Base-by-base conservation (phyloP, 2,329 filamentous ascomycete species). In the Juglanconis oblonga region DNA sequence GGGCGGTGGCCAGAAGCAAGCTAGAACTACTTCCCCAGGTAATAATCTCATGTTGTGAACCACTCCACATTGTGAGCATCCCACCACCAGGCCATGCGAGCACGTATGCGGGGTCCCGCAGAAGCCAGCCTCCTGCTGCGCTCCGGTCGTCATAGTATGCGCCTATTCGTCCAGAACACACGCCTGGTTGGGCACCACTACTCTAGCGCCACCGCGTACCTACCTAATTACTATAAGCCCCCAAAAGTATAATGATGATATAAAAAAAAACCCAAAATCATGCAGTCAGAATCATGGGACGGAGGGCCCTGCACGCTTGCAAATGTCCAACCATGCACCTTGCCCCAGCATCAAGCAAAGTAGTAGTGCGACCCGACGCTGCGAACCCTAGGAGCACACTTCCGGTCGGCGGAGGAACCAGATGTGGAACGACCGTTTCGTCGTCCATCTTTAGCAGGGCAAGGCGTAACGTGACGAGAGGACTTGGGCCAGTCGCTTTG, bases 181-280 rank as follows among this genome's bases (percentile, higher is more conserved):
- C 42, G 42, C 33, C 11, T 32, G 14, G 35, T 57, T 57, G 48
- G 55, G 55, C 55, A 57, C 24, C 55, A 49, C 55, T 57, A 45
- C 48, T 44, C 38, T 57, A 57, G 47, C 47, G 31, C 24, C 38
- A 29, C 31, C 29, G 38, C 36, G 38, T 44, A 57, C 47, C 47
- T 52, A 51, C 38, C 36, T 57, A 29, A 44, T 8, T 9, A 8
- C n/a, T 5, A 10, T 36, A 42, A 52, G 44, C 9, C n/a, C 8
- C 14, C 44, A 45, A 29, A 45, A 7, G 17, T 42, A 14, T 14
- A 42, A 11, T 7, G 6, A 1, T 24, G 17, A 24, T 24, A 24
- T 24, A 24, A 24, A 24, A 24, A 24, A 24, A 24, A n/a, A n/a
- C n/a, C 2, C 17, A 24, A 24, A 24, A 24, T 24, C 17, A 24